Percentiles rank a stretch among this genome's conserved stretches.
These are phyloP conservation scores for Aspergillus thermomutatus DNA, from an alignment of 2,329 filamentous ascomycete genomes.

Conservation along the genomic window DNA sequence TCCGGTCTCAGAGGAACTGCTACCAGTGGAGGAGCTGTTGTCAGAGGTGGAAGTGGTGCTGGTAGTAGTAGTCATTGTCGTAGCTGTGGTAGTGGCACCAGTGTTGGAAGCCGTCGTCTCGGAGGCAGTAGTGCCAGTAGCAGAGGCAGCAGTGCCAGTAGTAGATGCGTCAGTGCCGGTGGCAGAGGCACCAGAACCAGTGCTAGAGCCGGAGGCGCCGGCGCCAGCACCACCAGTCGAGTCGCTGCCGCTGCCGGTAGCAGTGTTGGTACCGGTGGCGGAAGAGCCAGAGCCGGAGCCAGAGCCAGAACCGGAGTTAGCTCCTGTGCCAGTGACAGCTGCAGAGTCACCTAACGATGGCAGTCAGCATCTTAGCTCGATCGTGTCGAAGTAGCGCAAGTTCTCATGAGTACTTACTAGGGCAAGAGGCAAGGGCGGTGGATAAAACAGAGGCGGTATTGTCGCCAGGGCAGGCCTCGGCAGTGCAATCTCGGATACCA, in stretches of 20 bases:
- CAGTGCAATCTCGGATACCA: slow-evolving; percentile 47
- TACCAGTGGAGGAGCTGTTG: slow-evolving; percentile 9
- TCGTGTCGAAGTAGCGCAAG: slow-evolving; percentile 14
- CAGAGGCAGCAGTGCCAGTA: slow-evolving; percentile 5
- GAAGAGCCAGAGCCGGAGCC: slow-evolving; percentile 18
- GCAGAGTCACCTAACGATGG: slow-evolving; percentile 10
- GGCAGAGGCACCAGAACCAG: slow-evolving; percentile 16
- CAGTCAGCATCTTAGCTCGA: slow-evolving; percentile 3
- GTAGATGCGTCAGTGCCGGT: slow-evolving; percentile 16
- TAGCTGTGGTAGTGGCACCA: background rate
- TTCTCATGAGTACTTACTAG: slow-evolving; percentile 4
- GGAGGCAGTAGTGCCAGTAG: slow-evolving; percentile 11
- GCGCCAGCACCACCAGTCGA: slow-evolving; percentile 13
- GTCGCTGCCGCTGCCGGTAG: slow-evolving; percentile 12
- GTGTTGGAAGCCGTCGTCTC: slow-evolving; percentile 5
- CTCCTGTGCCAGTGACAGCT: slow-evolving; percentile 7
- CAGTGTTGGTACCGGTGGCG: slow-evolving; percentile 15
- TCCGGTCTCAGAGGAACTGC: slow-evolving; percentile 8
- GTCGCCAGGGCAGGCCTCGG: slow-evolving; percentile 41
- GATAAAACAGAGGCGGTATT: slow-evolving; percentile 30
- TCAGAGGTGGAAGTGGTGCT: slow-evolving; percentile 2
- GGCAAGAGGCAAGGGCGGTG: slow-evolving; percentile 36
- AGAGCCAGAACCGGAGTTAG: slow-evolving; percentile 14
- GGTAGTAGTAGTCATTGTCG: background rate
- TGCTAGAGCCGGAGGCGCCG: background rate